Conservation (phyloP, 1,284 basidiomycete species). For the Cerrena zonata region DNA sequence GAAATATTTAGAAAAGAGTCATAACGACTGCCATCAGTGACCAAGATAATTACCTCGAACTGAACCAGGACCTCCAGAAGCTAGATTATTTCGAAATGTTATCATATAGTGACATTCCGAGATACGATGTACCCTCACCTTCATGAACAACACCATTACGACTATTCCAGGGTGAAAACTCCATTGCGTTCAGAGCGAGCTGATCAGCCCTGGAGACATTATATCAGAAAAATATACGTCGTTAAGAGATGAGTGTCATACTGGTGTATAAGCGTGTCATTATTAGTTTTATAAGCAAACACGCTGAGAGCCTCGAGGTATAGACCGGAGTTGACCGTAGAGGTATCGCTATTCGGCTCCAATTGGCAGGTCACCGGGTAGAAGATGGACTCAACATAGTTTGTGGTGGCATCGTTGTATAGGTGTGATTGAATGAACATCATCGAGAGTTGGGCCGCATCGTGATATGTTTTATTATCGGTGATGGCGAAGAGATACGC, state of each 20-base stretch:
- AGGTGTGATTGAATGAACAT: slow-evolving; percentile 6
- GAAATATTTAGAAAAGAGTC: too few species aligned
- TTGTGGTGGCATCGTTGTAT: slow-evolving; percentile 8
- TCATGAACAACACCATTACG: too few species aligned
- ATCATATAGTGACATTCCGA: too few species aligned
- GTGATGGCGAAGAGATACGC: slow-evolving; percentile 8
- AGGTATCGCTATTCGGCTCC: not conserved
- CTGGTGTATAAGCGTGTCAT: slow-evolving; percentile 1
- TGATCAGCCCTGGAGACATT: too few species aligned
- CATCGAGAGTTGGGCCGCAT: slow-evolving; percentile 6
- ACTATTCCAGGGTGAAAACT: too few species aligned
- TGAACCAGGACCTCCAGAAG: too few species aligned
- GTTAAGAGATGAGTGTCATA: slow-evolving; percentile 1
- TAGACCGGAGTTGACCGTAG: slow-evolving; percentile 8
- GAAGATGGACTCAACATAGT: slow-evolving; percentile 3
- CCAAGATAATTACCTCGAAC: too few species aligned
- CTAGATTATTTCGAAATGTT: too few species aligned
- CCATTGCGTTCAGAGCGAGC: too few species aligned
- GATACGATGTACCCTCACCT: too few species aligned
- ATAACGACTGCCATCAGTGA: too few species aligned
- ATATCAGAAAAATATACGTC: too few species aligned
- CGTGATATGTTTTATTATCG: not conserved
- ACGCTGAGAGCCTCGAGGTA: slow-evolving; percentile 9
- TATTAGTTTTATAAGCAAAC: slow-evolving; percentile 5
- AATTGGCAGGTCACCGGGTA: not conserved